Percentiles rank a stretch among this genome's conserved stretches.
phyloP scores from a whole-genome alignment of 192 early-diverging fungal genomes.

The Powellomyces hirtus region DNA sequence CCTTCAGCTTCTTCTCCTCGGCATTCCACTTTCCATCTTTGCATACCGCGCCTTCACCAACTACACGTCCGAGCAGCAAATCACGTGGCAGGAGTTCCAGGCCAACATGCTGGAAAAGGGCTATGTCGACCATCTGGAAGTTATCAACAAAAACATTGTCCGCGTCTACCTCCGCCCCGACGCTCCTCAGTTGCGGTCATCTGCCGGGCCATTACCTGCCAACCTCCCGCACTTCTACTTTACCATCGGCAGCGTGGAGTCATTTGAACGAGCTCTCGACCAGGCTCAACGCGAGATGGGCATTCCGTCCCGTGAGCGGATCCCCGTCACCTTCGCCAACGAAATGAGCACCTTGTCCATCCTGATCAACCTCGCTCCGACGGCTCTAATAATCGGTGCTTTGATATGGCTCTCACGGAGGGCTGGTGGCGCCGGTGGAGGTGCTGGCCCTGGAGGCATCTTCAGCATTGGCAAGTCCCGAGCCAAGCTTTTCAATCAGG shows the following conservation, averaged over 20 bases:
- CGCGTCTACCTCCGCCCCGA: conserved; percentile 74
- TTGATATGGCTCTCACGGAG: conserved; percentile 85
- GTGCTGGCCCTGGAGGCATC: conserved; percentile 68
- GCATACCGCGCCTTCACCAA: conserved; percentile 21
- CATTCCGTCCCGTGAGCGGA: conserved; percentile 86
- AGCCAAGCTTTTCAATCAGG: conserved; percentile 96
- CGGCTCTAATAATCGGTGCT: conserved; percentile 82
- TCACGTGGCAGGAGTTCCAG: conserved; percentile 93
- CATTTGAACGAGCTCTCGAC: conserved; percentile 88
- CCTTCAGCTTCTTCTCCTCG: conserved; percentile 28
- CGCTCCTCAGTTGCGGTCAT: conserved; percentile 37
- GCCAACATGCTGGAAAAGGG: conserved; percentile 86
- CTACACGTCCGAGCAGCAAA: conserved; percentile 44
- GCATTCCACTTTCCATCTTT: conserved; percentile 30
- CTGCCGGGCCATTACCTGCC: conserved; percentile 6
- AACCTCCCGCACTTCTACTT: conserved; percentile 60
- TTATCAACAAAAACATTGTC: conserved; percentile 84
- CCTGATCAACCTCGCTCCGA: conserved; percentile 89
- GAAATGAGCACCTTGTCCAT: conserved; percentile 73
- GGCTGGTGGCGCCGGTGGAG: conserved; percentile 58
- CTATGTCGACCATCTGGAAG: conserved; percentile 83
- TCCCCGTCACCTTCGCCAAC: conserved; percentile 88
- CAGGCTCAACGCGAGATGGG: conserved; percentile 86
- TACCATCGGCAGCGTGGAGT: conserved; percentile 90
- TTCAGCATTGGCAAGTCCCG: conserved; percentile 95